These are phyloP conservation scores for Castanea crenata DNA, from an alignment of 306 rosid species.

Conservation along the genomic window DNA sequence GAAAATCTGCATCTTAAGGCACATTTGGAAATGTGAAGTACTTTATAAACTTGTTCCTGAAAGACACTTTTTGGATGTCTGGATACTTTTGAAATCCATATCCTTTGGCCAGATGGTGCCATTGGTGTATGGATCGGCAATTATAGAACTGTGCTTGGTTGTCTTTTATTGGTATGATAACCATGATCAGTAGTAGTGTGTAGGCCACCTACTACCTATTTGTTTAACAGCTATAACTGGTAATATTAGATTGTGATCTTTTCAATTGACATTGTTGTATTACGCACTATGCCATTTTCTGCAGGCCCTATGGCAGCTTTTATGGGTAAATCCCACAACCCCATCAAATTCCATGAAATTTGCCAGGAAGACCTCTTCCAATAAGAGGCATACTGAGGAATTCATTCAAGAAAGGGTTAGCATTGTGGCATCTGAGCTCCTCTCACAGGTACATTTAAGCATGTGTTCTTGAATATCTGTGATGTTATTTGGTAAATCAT, in stretches of 20 bases:
- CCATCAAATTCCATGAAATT: slow-evolving; percentile 49
- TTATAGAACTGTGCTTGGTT: background rate
- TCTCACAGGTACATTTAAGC: slow-evolving; percentile 70
- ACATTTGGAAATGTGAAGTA: background rate
- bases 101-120: background rate
- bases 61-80: background rate
- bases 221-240: background rate
- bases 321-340: slow-evolving; percentile 75
- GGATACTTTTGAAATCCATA: background rate
- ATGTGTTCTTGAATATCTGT: slow-evolving; percentile 8
- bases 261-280: background rate
- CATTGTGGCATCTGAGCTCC: slow-evolving; percentile 81
- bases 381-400: slow-evolving; percentile 64
- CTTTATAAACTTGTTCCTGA: background rate
- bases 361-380: slow-evolving; percentile 31
- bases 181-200: background rate
- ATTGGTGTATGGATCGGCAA: background rate
- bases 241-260: background rate
- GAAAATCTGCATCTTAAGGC: slow-evolving; percentile 8
- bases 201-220: background rate
- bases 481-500: slow-evolving; percentile 15
- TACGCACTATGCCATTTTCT: slow-evolving; percentile 24
- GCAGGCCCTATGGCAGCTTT: slow-evolving; percentile 97
- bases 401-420: slow-evolving; percentile 83
- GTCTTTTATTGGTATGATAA: background rate